A percentile compares a stretch with the other conserved stretches of the same genome.
Conservation (phyloP, 371 early-diverging fungal species). For the Mucor racemosus region DNA sequence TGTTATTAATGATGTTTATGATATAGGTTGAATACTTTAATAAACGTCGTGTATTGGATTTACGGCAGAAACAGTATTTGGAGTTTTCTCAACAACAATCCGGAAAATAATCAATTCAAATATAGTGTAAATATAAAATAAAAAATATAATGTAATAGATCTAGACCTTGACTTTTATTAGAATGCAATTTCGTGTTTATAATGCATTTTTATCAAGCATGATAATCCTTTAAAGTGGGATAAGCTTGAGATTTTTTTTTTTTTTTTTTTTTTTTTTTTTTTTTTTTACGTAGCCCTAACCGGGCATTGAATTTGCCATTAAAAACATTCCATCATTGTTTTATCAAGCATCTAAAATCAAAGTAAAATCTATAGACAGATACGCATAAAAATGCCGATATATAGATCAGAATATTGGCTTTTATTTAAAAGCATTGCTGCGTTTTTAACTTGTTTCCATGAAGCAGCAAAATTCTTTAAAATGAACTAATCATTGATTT, state of each 20-base stretch:
- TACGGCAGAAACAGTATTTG: conserved; percentile 52
- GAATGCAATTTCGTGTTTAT: neutral
- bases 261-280: too few relatives aligned
- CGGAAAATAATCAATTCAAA: conserved; percentile 12
- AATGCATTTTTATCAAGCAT: neutral
- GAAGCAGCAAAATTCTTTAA: neutral
- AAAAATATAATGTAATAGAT: neutral
- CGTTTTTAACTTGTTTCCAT: neutral
- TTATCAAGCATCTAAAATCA: too few relatives aligned
- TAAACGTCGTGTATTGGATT: conserved; percentile 55
- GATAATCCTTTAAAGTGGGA: neutral
- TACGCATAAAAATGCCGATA: too few relatives aligned
- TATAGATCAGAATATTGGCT: too few relatives aligned
- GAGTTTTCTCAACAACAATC: conserved; percentile 48
- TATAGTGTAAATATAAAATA: neutral
- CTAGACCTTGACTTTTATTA: neutral
- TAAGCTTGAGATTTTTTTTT: neutral
- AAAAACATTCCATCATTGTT: too few relatives aligned
- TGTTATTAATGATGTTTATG: neutral
- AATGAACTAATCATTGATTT: neutral
- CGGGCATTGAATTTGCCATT: neutral
- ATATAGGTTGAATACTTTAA: conserved; percentile 56
- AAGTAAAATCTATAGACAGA: too few relatives aligned
- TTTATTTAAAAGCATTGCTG: too few relatives aligned
- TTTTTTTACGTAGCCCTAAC: neutral